Conservation (phyloP, 202 grass and related monocot genomes). For the Schoenoplectus tabernaemontani region DNA sequence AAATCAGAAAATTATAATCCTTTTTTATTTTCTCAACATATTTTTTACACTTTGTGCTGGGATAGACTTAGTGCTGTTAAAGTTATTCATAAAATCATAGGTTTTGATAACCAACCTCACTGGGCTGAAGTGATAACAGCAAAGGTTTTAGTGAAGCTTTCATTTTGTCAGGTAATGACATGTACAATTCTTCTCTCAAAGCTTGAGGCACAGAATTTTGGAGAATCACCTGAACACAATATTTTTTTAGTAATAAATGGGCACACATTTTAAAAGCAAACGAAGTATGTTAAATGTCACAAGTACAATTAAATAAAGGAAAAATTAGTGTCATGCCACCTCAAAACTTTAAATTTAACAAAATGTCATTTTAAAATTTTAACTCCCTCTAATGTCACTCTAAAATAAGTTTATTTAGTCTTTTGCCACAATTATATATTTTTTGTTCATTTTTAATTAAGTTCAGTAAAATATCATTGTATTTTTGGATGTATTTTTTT, state of each 20-base stretch:
- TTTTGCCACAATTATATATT: too few species aligned
- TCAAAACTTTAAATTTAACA: too few species aligned
- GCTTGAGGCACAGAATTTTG: conserved; percentile 22
- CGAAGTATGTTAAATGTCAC: background rate
- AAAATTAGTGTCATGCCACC: too few species aligned
- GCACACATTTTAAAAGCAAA: background rate
- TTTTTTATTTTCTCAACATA: too few species aligned
- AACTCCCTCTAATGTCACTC: too few species aligned
- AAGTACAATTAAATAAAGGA: too few species aligned
- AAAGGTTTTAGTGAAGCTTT: conserved; percentile 13
- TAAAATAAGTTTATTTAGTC: too few species aligned
- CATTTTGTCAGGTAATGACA: conserved; percentile 22
- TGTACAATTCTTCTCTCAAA: conserved; percentile 30
- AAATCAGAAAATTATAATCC: too few species aligned
- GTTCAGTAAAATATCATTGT: too few species aligned
- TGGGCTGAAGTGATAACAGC: conserved; percentile 9
- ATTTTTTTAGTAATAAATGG: background rate
- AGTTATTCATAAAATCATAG: background rate
- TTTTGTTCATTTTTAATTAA: too few species aligned
- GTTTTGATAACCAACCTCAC: background rate
- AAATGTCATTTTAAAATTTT: too few species aligned
- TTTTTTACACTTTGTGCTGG: background rate
- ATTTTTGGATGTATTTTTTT: too few species aligned
- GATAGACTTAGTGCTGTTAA: background rate
- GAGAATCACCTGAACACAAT: conserved; percentile 24